Conservation (phyloP, 75 land plant genomes). For the Cryptomeria japonica region DNA sequence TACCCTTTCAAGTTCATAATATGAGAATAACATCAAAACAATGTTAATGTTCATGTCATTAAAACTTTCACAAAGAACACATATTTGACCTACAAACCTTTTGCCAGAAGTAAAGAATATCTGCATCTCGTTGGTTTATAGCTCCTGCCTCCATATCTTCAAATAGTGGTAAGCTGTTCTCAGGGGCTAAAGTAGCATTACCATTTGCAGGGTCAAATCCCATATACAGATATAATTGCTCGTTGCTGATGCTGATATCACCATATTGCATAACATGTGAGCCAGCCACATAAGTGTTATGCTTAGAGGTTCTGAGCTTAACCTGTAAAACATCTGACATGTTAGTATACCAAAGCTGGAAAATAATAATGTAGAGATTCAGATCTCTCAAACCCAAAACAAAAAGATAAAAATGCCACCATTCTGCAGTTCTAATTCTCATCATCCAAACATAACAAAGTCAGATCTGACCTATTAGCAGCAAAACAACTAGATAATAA, state of each 20-base stretch:
- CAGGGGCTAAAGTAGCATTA: constrained; percentile 34
- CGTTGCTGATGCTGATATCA: constrained; percentile 42
- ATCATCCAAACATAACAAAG: not conserved
- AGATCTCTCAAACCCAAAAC: not conserved
- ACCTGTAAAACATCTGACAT: constrained; percentile 47
- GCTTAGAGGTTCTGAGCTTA: constrained; percentile 78
- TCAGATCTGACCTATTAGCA: not conserved
- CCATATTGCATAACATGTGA: constrained; percentile 99
- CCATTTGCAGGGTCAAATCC: constrained; percentile 81
- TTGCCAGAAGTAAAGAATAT: constrained; percentile 78
- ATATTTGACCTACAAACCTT: constrained; percentile 35
- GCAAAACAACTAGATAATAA: not conserved
- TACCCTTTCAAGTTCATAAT: not conserved
- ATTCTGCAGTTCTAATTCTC: not conserved
- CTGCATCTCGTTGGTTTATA: constrained; percentile 90
- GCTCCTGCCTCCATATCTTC: constrained; percentile 19
- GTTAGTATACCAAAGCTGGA: constrained; percentile 1
- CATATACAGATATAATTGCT: constrained; percentile 68
- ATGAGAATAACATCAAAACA: not conserved
- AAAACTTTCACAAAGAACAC: not conserved
- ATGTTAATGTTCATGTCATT: not conserved
- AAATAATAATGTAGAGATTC: not conserved
- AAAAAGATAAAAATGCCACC: not conserved
- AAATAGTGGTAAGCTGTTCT: not conserved
- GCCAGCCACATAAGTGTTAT: constrained; percentile 61